These are phyloP conservation scores for Moringa oleifera DNA, from an alignment of 345 rosid genomes.

Conservation along the genomic window DNA sequence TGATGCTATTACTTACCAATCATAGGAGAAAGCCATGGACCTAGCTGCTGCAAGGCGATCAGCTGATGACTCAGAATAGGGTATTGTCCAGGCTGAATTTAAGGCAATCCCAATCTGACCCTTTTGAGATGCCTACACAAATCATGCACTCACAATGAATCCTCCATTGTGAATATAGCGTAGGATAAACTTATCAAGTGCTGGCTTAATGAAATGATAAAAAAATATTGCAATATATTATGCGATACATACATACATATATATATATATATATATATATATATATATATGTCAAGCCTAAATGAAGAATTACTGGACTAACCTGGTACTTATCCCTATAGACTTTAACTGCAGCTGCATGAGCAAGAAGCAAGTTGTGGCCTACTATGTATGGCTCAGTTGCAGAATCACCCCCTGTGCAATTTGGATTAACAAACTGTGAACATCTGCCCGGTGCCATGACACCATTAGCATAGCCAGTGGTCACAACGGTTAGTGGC, in stretches of 20 bases:
- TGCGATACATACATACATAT: too few relatives aligned
- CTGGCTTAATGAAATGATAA: too few relatives aligned
- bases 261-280: too few relatives aligned
- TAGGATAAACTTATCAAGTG: too few relatives aligned
- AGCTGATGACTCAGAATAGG: constrained; percentile 1
- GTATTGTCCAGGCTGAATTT: constrained; percentile 23
- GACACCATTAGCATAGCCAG: constrained; percentile 17
- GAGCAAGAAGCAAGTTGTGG: constrained; percentile 38
- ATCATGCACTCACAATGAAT: neutral
- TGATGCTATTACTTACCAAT: constrained; percentile 32
- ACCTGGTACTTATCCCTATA: constrained; percentile 24
- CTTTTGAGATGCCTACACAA: constrained; percentile 22
- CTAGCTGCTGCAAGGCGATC: constrained; percentile 24
- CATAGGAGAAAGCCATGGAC: constrained; percentile 24
- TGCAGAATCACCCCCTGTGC: constrained; percentile 33
- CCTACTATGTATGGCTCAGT: constrained; percentile 36
- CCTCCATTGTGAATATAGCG: too few relatives aligned
- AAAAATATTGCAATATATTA: too few relatives aligned
- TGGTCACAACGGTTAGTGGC: constrained; percentile 14
- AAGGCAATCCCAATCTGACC: constrained; percentile 33
- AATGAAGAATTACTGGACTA: neutral
- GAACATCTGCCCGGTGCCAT: constrained; percentile 38
- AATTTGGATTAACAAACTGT: constrained; percentile 22
- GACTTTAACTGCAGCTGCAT: constrained; percentile 32
- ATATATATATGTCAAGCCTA: neutral